Base-by-base conservation (phyloP, 1,284 basidiomycete species). In the Irpex lacteus region DNA sequence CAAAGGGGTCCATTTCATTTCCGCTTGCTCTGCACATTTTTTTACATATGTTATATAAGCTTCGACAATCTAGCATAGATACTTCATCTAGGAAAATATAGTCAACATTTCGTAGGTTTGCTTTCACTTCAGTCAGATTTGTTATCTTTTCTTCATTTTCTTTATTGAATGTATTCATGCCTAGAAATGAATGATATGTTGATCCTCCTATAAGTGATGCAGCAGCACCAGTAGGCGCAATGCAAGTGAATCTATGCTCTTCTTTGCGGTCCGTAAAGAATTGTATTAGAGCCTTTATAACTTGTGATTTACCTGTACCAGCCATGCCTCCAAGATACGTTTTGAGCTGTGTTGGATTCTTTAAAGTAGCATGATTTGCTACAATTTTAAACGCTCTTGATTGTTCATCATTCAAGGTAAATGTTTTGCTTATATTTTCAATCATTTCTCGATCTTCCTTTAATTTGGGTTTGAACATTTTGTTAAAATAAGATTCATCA, bases 301-400 rank as follows among this genome's bases (percentile, higher is more conserved):
- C 73, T 15, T 63, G 70, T 1, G 76, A 78, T 61, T 79, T 79
- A 0, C 77, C 78, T 2, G 75, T 76, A 0, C 78, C 77, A 3
- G 75, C 77, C 64, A 76, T 73, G 2, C 76, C 76, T 3, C 72
- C 65, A 1, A 78, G 61, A n/a, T 72, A 54, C 75, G 79, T 74
- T 1, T 66, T 65, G 0, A 79, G 65, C 2, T 70, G 75, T 21
- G 9, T 6, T 5, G 34, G 34, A 7, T 50, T 34, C n/a, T 2
- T 8, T 21, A 44, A 11, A 11, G 40, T 44, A 11, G 59, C 5
- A 34, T 59, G 58, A 15, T 36, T 19, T 26, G 54, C 57, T 9
- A 59, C 32, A 4, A 66, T 49, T 21, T 21, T 21, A 21, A 21
- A 21, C 21, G 21, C 21, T 21, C 21, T 21, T 21, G 21, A 21